A percentile compares a stretch with the other conserved stretches of the same genome.
Evolutionary conservation across 768 basidiomycete genomes (phyloP).

Genomic region (Psilocybe tampanensis): DNA sequence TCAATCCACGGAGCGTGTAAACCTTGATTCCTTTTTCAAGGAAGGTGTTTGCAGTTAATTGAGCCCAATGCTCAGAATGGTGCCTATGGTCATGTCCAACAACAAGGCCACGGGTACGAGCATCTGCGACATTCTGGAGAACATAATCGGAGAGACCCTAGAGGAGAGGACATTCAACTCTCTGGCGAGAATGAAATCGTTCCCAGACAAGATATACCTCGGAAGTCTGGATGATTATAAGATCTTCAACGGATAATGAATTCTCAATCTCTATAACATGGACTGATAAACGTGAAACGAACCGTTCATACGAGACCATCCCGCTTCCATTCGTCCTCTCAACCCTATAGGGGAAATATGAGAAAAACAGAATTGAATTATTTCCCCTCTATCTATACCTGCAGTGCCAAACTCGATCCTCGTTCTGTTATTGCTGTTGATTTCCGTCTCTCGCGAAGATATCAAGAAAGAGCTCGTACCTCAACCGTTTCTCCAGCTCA

Average conservation of each 20-base stretch:
- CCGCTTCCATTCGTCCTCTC: constrained; percentile 83
- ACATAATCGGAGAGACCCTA: constrained; percentile 83
- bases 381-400: constrained; percentile 43
- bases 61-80: constrained; percentile 78
- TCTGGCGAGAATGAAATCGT: background rate
- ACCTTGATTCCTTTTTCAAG: constrained; percentile 64
- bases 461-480: constrained; percentile 32
- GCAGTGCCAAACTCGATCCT: constrained; percentile 90
- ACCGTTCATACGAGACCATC: constrained; percentile 91
- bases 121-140: constrained; percentile 50
- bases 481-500: constrained; percentile 61
- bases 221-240: constrained; percentile 80
- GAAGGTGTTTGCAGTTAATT: constrained; percentile 74
- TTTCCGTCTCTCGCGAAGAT: background rate
- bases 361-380: background rate
- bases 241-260: constrained; percentile 39
- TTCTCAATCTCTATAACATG: background rate
- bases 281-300: background rate
- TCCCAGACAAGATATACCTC: constrained; percentile 47
- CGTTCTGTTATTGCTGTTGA: constrained; percentile 36
- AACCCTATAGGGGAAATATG: constrained; percentile 48
- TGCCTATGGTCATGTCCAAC: constrained; percentile 88
- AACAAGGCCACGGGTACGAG: constrained; percentile 67
- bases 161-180: background rate
- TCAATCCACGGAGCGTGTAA: constrained; percentile 67